Conservation (phyloP, 805 yeast genomes). For the Metschnikowia continentalis region DNA sequence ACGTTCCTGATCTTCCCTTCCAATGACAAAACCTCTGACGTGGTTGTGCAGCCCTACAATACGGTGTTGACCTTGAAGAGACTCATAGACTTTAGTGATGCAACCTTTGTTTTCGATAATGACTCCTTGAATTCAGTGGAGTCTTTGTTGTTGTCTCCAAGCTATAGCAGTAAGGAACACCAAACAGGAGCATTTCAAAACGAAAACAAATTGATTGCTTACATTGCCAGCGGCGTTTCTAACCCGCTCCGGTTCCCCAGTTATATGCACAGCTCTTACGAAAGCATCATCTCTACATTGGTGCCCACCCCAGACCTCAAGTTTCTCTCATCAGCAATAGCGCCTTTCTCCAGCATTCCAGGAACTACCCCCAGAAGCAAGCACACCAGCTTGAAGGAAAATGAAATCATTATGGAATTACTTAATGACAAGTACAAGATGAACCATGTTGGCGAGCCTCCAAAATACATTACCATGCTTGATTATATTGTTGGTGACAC, state of each 20-base stretch:
- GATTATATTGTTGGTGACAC: constrained; percentile 63
- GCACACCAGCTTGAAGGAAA: constrained; percentile 68
- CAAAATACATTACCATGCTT: constrained; percentile 61
- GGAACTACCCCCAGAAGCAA: constrained; percentile 22
- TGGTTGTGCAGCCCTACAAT: constrained; percentile 97
- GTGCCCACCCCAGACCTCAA: constrained; percentile 85
- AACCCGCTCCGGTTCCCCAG: constrained; percentile 89
- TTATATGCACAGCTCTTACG: constrained; percentile 81
- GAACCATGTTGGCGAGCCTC: constrained; percentile 45
- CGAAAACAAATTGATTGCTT: constrained; percentile 79
- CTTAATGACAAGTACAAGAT: constrained; percentile 73
- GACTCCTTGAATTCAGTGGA: constrained; percentile 77
- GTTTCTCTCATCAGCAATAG: constrained; percentile 38
- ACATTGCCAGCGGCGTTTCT: constrained; percentile 79
- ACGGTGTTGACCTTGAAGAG: constrained; percentile 78
- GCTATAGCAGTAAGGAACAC: constrained; percentile 11
- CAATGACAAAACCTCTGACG: constrained; percentile 76
- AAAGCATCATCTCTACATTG: constrained; percentile 74
- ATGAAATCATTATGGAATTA: constrained; percentile 80
- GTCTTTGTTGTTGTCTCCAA: constrained; percentile 32
- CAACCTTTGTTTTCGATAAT: constrained; percentile 86
- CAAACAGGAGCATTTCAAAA: constrained; percentile 53
- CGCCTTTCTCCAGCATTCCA: constrained; percentile 42
- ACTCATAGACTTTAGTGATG: constrained; percentile 79
- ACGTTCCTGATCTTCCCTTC: constrained; percentile 87